phyloP scores from a whole-genome alignment of 495 filamentous ascomycete species.

The Lasiosphaeria miniovina region DNA sequence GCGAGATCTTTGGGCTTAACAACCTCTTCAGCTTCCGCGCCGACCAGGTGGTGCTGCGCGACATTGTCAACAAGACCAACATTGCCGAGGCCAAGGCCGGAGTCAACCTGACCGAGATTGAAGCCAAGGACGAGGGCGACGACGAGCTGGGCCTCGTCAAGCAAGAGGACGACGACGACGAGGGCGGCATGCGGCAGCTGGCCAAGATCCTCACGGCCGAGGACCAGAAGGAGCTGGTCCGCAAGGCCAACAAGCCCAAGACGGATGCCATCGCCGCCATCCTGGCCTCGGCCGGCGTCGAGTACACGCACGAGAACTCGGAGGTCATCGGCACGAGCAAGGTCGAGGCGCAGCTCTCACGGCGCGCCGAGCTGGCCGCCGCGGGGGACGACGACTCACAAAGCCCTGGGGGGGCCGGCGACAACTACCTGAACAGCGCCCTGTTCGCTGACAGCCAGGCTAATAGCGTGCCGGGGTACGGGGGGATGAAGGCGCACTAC shows the following conservation, averaged over 20 bases:
- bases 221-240: slow-evolving; percentile 35
- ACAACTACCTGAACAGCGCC: slow-evolving; percentile 11
- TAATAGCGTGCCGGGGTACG: background rate
- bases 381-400: slow-evolving; percentile 39
- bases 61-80: slow-evolving; percentile 98
- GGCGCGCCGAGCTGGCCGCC: slow-evolving; percentile 65
- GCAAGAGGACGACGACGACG: slow-evolving; percentile 47
- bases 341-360: slow-evolving; percentile 75
- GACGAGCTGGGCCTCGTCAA: slow-evolving; percentile 39
- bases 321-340: slow-evolving; percentile 90
- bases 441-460: slow-evolving; percentile 37
- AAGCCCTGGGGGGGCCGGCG: slow-evolving; percentile 24
- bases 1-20: slow-evolving; percentile 87
- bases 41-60: slow-evolving; percentile 75
- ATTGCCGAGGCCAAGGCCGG: slow-evolving; percentile 88
- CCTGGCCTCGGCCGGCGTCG: slow-evolving; percentile 80
- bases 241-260: slow-evolving; percentile 32
- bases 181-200: slow-evolving; percentile 73
- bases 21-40: slow-evolving; percentile 86
- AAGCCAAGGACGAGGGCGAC: slow-evolving; percentile 53
- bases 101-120: slow-evolving; percentile 69
- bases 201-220: slow-evolving; percentile 65
- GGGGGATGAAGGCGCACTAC: slow-evolving; percentile 47
- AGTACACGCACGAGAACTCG: slow-evolving; percentile 94
- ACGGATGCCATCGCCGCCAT: slow-evolving; percentile 86